phyloP scores from a whole-genome alignment of 2,329 filamentous ascomycete genomes.

The Clonostachys chloroleuca region DNA sequence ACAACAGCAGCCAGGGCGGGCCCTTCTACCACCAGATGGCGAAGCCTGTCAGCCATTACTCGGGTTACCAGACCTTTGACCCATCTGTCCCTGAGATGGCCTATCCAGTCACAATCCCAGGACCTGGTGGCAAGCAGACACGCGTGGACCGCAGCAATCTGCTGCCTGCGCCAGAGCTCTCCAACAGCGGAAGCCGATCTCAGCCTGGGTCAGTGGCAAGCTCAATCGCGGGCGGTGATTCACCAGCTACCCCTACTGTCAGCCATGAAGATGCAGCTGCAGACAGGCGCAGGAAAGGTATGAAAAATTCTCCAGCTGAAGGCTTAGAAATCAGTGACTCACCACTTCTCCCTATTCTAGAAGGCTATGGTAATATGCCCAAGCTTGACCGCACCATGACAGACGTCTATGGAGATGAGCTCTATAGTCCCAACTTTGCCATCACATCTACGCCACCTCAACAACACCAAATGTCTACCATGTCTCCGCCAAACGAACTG shows the following conservation, averaged over 20 bases:
- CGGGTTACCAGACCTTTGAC: slow-evolving; percentile 35
- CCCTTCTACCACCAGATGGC: slow-evolving; percentile 41
- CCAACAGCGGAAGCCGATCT: slow-evolving; percentile 31
- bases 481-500: slow-evolving; percentile 48
- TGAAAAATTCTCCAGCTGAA: slow-evolving; percentile 13
- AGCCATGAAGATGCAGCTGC: slow-evolving; percentile 43
- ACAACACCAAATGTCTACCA: slow-evolving; percentile 35
- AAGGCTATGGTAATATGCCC: slow-evolving; percentile 55
- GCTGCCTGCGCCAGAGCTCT: slow-evolving; percentile 39
- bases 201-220: slow-evolving; percentile 53
- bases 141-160: slow-evolving; percentile 30
- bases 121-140: slow-evolving; percentile 22
- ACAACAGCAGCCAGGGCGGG: slow-evolving; percentile 11
- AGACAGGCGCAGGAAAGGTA: slow-evolving; percentile 51
- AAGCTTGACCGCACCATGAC: slow-evolving; percentile 85
- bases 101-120: slow-evolving; percentile 32
- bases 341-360: slow-evolving; percentile 50
- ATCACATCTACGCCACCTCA: slow-evolving; percentile 52
- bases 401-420: slow-evolving; percentile 78
- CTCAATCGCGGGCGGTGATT: slow-evolving; percentile 48
- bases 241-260: slow-evolving; percentile 50
- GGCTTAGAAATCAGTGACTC: slow-evolving; percentile 39
- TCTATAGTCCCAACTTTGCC: slow-evolving; percentile 69
- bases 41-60: slow-evolving; percentile 28
- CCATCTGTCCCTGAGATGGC: slow-evolving; percentile 28